phyloP scores from a whole-genome alignment of 2,329 filamentous ascomycete genomes.

The Aspergillus tanneri region DNA sequence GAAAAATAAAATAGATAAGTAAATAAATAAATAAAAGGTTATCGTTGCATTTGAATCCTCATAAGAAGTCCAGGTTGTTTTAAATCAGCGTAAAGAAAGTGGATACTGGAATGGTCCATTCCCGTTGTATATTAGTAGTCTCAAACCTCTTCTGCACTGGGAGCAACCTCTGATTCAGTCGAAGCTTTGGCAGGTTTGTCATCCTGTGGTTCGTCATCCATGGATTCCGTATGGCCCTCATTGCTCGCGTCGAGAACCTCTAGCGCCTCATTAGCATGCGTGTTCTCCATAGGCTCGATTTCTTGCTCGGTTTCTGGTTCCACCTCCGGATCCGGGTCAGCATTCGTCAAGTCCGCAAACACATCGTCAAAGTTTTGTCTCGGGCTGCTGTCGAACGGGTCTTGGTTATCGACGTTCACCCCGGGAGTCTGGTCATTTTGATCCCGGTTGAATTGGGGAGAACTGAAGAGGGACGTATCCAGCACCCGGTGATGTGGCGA shows the following conservation, averaged over 20 bases:
- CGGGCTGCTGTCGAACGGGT: slow-evolving; percentile 41
- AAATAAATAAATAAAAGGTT: slow-evolving; percentile 7
- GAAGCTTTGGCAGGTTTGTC: slow-evolving; percentile 25
- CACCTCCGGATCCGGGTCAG: slow-evolving; percentile 33
- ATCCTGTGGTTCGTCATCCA: slow-evolving; percentile 25
- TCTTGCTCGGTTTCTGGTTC: slow-evolving; percentile 30
- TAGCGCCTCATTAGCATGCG: slow-evolving; percentile 49
- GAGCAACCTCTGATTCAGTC: slow-evolving; percentile 10
- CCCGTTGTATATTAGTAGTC: neutral
- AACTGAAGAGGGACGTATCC: slow-evolving; percentile 45
- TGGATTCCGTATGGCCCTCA: slow-evolving; percentile 33
- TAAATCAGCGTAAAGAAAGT: neutral
- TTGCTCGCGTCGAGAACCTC: slow-evolving; percentile 45
- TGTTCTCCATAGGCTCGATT: slow-evolving; percentile 41
- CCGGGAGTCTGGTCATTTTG: slow-evolving; percentile 32
- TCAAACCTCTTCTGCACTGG: slow-evolving; percentile 11
- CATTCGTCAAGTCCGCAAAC: slow-evolving; percentile 48
- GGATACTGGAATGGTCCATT: neutral
- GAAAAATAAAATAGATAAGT: slow-evolving; percentile 1
- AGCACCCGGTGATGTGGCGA: slow-evolving; percentile 36
- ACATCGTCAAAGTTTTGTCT: slow-evolving; percentile 45
- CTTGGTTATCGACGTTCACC: slow-evolving; percentile 32
- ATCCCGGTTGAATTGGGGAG: slow-evolving; percentile 39
- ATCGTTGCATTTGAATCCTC: neutral
- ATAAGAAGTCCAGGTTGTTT: slow-evolving; percentile 3